Evolutionary conservation across 83 land plant genomes (phyloP).

Genomic region (Picea abies): DNA sequence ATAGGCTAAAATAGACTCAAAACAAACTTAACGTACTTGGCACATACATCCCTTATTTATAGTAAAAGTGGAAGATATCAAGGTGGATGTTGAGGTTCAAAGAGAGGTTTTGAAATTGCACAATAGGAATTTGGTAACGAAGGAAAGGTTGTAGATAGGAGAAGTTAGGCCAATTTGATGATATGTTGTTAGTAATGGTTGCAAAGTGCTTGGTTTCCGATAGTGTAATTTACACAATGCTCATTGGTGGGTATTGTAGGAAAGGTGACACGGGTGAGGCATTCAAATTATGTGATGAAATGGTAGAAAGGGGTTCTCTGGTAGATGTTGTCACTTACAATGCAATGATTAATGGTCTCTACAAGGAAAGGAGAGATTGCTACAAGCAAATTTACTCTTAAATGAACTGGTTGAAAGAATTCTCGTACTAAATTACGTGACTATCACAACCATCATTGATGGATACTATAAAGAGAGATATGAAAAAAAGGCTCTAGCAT

Average conservation of each 20-base stretch:
- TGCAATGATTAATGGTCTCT: constrained; percentile 51
- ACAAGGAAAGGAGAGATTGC: no score
- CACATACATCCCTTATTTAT: no score
- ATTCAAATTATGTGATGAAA: constrained; percentile 61
- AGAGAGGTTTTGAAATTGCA: no score
- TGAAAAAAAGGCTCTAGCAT: constrained; percentile 39
- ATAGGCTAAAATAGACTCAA: no score
- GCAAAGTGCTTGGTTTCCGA: constrained; percentile 49
- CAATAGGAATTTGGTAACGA: no score
- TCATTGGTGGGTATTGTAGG: constrained; percentile 62
- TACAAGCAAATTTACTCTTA: constrained; percentile 41
- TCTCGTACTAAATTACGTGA: constrained; percentile 52
- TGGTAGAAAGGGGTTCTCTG: constrained; percentile 48
- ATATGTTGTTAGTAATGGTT: no score
- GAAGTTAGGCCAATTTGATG: no score
- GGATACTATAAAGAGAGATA: constrained; percentile 57
- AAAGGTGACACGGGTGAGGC: constrained; percentile 53
- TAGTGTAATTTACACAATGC: constrained; percentile 61
- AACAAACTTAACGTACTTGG: no score
- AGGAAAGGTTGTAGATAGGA: no score
- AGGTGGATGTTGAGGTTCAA: no score
- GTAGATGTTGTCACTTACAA: constrained; percentile 76
- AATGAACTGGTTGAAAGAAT: constrained; percentile 68
- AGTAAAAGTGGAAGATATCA: no score
- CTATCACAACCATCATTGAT: constrained; percentile 65